Evolutionary conservation across 2,329 filamentous ascomycete species (phyloP), one percentile per base, ranked within the genome.

Genomic region (Cordyceps javanica): DNA sequence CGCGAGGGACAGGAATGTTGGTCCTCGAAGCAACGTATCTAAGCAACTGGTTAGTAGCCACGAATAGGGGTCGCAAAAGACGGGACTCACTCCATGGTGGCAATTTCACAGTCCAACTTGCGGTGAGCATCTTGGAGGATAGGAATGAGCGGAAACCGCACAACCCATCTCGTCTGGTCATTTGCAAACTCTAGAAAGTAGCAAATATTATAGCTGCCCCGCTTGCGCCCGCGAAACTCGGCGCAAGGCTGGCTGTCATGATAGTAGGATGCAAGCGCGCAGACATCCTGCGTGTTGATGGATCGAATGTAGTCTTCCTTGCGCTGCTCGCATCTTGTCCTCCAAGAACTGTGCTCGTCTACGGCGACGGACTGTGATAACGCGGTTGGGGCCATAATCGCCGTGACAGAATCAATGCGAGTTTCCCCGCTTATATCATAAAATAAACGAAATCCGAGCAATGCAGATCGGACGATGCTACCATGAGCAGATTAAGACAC

Each of bases 101-200:
- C 25, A 57, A 57, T 45, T 16, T 57, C 55, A 26, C 55, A 44
- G 19, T 51, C 45, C 10, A 57, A 21, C 26, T 51, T 57, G 13
- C 38, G 45, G 28, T 23, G 46, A 5, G 23, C 36, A 21, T 51
- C 46, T 21, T n/a, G 38, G 5, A 57, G 46, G 10, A 51, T 14
- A 3, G 55, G 55, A 25, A 30, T 30, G 16, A 57, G 26, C 38
- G 55, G 55, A 23, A 57, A 57, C n/a, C 55, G n/a, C 25, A 57
- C 38, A 9, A 57, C 55, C 55, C 55, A 57, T 38, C 46, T 50
- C 16, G 26, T 42, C 1, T 21, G 13, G 21, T 57, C 55, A 13
- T 14, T 26, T 2, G 55, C 19, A 38, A 57, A 50, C 28, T 51
- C 46, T 9, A 57, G 4, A 45, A 57, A 57, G 45, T 19, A 57